These are phyloP conservation scores for Aspergillus bertholletiae DNA, from an alignment of 495 filamentous ascomycete genomes.

Conservation along the genomic window DNA sequence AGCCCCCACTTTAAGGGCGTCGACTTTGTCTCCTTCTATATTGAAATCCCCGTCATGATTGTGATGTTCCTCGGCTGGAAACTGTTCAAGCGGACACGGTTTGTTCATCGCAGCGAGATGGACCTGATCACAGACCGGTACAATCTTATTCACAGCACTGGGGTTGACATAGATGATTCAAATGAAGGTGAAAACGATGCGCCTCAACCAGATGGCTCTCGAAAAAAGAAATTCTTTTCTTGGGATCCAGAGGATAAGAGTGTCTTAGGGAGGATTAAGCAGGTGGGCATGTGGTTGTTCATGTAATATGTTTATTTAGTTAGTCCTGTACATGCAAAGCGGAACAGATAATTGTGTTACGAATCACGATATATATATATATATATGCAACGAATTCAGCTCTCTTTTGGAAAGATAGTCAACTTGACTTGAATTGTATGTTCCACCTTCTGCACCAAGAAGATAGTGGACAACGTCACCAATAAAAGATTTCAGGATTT, in stretches of 20 bases:
- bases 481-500: too few relatives aligned
- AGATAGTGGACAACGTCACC: too few relatives aligned
- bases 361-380: not conserved
- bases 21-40: conserved; percentile 50
- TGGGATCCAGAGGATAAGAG: conserved; percentile 11
- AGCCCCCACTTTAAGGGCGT: conserved; percentile 47
- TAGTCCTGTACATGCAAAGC: not conserved
- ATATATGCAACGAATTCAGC: not conserved
- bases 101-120: conserved; percentile 40
- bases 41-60: conserved; percentile 49
- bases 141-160: conserved; percentile 17
- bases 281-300: conserved; percentile 34
- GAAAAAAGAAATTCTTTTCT: not conserved
- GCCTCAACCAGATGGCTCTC: not conserved
- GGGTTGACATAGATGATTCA: not conserved
- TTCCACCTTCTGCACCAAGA: too few relatives aligned
- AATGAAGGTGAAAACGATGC: not conserved
- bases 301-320: conserved; percentile 12
- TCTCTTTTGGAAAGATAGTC: too few relatives aligned
- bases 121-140: conserved; percentile 54
- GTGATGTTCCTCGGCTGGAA: conserved; percentile 53
- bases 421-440: not conserved
- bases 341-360: not conserved
- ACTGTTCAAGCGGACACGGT: conserved; percentile 39
- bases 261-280: conserved; percentile 18